Base-by-base conservation (phyloP, 2,329 filamentous ascomycete species). In the Aspergillus cejpii region DNA sequence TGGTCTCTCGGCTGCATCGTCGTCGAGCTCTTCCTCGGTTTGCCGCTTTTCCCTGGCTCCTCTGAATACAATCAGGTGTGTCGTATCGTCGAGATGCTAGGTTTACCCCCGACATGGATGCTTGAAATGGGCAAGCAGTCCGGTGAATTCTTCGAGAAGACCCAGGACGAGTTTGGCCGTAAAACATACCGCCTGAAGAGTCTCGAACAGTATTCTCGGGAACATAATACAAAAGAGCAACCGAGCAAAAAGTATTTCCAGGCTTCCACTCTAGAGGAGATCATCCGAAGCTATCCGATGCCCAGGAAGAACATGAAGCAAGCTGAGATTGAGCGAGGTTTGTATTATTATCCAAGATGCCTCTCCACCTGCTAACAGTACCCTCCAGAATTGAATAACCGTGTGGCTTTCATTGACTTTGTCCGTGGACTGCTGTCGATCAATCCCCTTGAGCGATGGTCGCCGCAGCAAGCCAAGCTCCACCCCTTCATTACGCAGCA, bases 181-280 rank as follows among this genome's bases (percentile, higher is more conserved):
- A 84, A 89, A 58, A 90, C 84, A 5, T 96, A 95, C 65, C 81
- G 91, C 43, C 74, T 98, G 29, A 98, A 98, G 74, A 88, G 85
- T 54, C 94, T 98, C 87, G 92, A 98, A 63, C 89, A 96, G 65
- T 98, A 97, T 66, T 91, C 92, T 12, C 78, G 91, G 45, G 92
- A 98, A 64, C 92, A 95, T 64, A 86, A 86, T 47, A 92, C 89
- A 27, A 98, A 98, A 66, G 92, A 98, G 68, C 92, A 97, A 66
- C 92, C 92, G 17, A 98, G 92, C 79, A 98, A 98, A 75, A 97
- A 97, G 70, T 98, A 98, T 68, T 98, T 98, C 72, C 87, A 91
- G 58, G 89, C 90, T 27, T 96, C 82, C 31, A 94, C 89, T 1
- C 72, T 98, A 42, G 91, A 91, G 3, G 92, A 98, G 55, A 98